Base-by-base conservation (phyloP, 495 filamentous ascomycete genomes). In the Corynascus novoguineensis region DNA sequence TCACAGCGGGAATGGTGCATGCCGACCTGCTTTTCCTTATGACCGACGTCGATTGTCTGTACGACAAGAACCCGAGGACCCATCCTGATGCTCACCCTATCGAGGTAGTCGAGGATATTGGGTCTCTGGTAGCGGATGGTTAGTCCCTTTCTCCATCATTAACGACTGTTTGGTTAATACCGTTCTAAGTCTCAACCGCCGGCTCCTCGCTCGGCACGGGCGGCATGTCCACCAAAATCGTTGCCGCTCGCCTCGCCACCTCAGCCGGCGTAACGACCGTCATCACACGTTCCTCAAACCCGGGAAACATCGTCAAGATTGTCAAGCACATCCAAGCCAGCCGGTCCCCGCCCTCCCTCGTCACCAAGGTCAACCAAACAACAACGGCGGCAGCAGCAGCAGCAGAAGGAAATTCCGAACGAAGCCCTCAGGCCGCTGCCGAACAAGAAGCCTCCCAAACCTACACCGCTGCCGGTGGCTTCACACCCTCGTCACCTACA, bases 1-100 rank as follows among this genome's bases (percentile, higher is more conserved):
- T 98, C 61, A 96, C 93, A 2, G 92, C 93, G 5, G 95, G 88
- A 46, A 96, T 97, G 89, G 87, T 97, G 60, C 90, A 95, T 66
- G 93, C 93, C 42, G 90, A 98, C 68, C 92, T 96, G 62, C 82
- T 98, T 14, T 98, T 98, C 71, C 78, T 98, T 41, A 98, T 98
- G 93, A 98, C 93, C 10, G 93, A 98, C 66, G 93, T 98, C 40
- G 93, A 98, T 67, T 97, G 91, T 65, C 78, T 98, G 15, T 98
- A 97, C 70, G 90, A 95, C 65, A 90, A 92, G 62, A 98, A 98
- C 60, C 93, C 93, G 0, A 80, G 93, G 17, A 87, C 81, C 9
- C 74, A 95, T 60, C 84, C 89, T 1, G 86, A 96, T 60, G 93
- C 93, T 17, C 77, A 87, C 64, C 83, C 93, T 1, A 96, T 98